Conservation (phyloP, 768 basidiomycete genomes). For the Butyriboletus loyo region DNA sequence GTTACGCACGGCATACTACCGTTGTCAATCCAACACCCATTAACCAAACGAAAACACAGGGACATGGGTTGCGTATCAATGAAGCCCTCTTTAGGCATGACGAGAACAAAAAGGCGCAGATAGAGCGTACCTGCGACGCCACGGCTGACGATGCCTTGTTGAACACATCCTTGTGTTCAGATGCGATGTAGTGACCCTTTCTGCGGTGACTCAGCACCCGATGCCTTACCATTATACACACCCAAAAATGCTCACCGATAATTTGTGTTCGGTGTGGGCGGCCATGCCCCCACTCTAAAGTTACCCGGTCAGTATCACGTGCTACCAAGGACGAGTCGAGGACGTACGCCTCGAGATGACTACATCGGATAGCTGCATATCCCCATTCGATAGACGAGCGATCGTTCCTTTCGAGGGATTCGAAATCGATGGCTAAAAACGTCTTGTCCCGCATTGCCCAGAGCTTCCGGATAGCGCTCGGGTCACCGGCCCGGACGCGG, state of each 20-base stretch:
- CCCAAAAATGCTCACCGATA: conserved; percentile 55
- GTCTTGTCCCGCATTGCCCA: conserved; percentile 73
- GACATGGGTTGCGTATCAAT: conserved; percentile 8
- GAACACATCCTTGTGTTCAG: conserved; percentile 63
- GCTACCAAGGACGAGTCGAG: not conserved
- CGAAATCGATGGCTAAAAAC: conserved; percentile 72
- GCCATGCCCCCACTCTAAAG: conserved; percentile 66
- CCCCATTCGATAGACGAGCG: conserved; percentile 75
- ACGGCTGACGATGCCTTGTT: conserved; percentile 63
- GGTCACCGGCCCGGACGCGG: conserved; percentile 65
- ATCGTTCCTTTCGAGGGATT: conserved; percentile 70
- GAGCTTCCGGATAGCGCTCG: conserved; percentile 57
- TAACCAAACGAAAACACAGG: not conserved
- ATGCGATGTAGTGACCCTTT: conserved; percentile 70
- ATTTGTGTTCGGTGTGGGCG: conserved; percentile 69
- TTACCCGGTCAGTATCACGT: conserved; percentile 1
- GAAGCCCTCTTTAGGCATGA: conserved; percentile 16
- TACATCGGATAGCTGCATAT: conserved; percentile 75
- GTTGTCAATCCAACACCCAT: conserved; percentile 1
- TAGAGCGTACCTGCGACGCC: conserved; percentile 65
- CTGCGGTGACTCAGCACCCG: conserved; percentile 24
- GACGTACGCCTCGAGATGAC: conserved; percentile 65
- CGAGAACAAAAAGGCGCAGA: conserved; percentile 6
- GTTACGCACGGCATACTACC: conserved; percentile 61
- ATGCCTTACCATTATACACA: not conserved